Evolutionary conservation across 2,329 filamentous ascomycete species (phyloP), one percentile per base, ranked within the genome.

Genomic region (Nannizziopsis arthrosporioides): DNA sequence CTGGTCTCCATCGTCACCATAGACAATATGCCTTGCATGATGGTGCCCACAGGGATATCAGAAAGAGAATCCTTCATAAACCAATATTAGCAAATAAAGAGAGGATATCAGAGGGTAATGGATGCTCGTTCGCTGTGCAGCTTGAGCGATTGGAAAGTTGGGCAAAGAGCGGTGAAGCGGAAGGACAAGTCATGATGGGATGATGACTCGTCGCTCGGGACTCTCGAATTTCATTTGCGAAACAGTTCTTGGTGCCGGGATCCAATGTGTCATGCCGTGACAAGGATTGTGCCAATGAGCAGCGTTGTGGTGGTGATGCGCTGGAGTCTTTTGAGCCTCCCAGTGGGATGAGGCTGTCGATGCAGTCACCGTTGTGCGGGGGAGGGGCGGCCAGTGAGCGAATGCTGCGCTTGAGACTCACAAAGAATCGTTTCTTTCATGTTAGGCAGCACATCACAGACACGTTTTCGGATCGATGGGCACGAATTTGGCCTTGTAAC

Each of bases 101-200:
- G 22, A 27, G 22, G 11, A 4, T 5, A 18, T 14, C 12, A 10
- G 9, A 14, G 11, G 15, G 15, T 19, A 6, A 12, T 40, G 17
- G 12, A 19, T 12, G 12, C n/a, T 18, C 17, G 12, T 39, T 15
- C 14, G 6, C 19, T 31, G 17, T 45, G 14, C 35, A 38, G 31
- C 43, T 9, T 38, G 10, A 34, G 19, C 30, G 22, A 31, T 27
- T 27, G 22, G 22, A 38, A 34, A 30, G 38, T 38, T 1, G 7
- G 12, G 27, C 12, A 45, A 45, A 45, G 43, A 45, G 43, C 43
- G 43, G 43, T 45, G 43, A 45, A 45, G 43, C n/a, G 35, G 14
- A 12, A 15, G 6, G 11, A 27, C 6, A 27, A 27, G 22, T 27
- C 22, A 27, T 7, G 22, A 27, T 27, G 22, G 22, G 7, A 4